phyloP scores from a whole-genome alignment of 2,329 filamentous ascomycete species.

The Penicillium sp. region DNA sequence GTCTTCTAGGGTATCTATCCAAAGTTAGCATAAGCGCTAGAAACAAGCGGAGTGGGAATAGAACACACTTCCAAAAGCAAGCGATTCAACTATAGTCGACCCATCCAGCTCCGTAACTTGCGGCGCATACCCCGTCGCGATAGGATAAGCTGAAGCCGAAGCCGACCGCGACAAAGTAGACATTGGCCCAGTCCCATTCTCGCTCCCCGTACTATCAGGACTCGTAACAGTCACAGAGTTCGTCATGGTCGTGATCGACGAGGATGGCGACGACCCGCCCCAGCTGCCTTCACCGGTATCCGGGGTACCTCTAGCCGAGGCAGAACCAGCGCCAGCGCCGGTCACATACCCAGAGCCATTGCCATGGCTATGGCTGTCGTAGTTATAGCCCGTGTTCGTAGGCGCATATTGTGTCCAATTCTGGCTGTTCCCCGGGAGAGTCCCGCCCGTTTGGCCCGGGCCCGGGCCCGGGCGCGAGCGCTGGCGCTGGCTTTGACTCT shows the following conservation, averaged over 20 bases:
- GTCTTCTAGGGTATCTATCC: neutral
- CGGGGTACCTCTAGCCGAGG: neutral
- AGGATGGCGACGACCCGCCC: constrained; percentile 23
- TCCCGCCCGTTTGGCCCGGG: neutral
- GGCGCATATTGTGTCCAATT: neutral
- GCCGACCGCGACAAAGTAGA: constrained; percentile 2
- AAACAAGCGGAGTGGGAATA: neutral
- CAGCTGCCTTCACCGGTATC: constrained; percentile 15
- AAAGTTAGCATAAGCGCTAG: neutral
- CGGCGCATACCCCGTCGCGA: constrained; percentile 12
- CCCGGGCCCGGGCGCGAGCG: neutral
- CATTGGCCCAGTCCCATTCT: constrained; percentile 4
- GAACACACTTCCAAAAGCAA: constrained; percentile 8
- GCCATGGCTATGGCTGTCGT: neutral
- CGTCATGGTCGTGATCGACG: constrained; percentile 19
- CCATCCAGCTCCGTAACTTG: constrained; percentile 12
- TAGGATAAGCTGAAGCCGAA: constrained; percentile 7
- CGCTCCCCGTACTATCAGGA: constrained; percentile 26
- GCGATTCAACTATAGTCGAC: constrained; percentile 3
- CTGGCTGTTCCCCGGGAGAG: neutral
- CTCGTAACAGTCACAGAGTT: constrained; percentile 20
- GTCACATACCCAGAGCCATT: neutral
- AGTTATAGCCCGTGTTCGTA: neutral
- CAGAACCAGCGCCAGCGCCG: neutral
- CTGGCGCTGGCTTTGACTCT: neutral